Evolutionary conservation across 2,329 filamentous ascomycete genomes (phyloP).

Genomic region (Ceratocystis smalleyi): DNA sequence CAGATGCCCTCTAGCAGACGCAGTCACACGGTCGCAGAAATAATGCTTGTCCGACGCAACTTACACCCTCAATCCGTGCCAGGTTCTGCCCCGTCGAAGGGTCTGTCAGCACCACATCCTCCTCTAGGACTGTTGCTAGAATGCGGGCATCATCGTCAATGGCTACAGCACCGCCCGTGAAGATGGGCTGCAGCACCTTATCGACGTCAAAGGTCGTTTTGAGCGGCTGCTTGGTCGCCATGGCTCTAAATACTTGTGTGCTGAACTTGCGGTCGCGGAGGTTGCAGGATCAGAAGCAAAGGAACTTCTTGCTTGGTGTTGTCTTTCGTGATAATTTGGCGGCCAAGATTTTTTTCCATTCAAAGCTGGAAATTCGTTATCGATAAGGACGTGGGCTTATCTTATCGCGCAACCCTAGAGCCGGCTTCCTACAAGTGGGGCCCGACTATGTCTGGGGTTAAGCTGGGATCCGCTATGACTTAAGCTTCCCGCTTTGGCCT

Average conservation of each 20-base stretch:
- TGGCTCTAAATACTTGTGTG: conserved; percentile 21
- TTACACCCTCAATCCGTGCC: conserved; percentile 72
- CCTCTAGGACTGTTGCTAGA: conserved; percentile 76
- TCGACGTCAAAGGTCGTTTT: conserved; percentile 83
- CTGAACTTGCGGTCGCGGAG: background rate
- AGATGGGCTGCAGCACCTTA: conserved; percentile 78
- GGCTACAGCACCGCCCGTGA: conserved; percentile 76
- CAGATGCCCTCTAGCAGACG: conserved; percentile 7
- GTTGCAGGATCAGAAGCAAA: background rate
- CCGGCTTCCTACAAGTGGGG: background rate
- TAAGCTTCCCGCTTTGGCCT: too few relatives aligned
- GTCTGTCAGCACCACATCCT: conserved; percentile 80
- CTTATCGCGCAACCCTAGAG: background rate
- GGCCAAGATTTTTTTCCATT: conserved; percentile 13
- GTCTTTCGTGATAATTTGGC: background rate
- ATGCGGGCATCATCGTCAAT: conserved; percentile 69
- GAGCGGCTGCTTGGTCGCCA: conserved; percentile 47
- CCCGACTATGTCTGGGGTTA: background rate
- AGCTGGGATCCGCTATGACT: too few relatives aligned
- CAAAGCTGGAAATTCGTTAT: conserved; percentile 17
- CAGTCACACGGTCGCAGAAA: background rate
- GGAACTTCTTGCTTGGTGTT: conserved; percentile 11
- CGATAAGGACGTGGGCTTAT: conserved; percentile 13
- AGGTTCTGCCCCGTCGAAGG: conserved; percentile 69
- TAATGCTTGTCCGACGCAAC: conserved; percentile 16